A percentile compares a stretch with the other conserved stretches of the same genome.
Conservation (phyloP, 306 rosid genomes). For the Styphnolobium japonicum region DNA sequence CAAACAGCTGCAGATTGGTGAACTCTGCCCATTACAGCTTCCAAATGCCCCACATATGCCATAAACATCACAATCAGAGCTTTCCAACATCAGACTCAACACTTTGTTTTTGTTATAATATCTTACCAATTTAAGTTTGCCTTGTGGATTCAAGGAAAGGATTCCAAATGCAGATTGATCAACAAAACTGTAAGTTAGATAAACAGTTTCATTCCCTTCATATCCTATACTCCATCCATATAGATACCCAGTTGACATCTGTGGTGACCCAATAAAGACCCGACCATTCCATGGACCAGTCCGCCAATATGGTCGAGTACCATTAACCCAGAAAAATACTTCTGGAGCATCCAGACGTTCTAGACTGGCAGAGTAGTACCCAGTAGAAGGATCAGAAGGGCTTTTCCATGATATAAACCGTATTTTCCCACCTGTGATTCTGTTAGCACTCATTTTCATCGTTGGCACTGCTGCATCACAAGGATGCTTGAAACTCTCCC, state of each 20-base stretch:
- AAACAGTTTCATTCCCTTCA: slow-evolving; percentile 35
- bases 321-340: slow-evolving; percentile 38
- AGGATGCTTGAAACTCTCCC: slow-evolving; percentile 52
- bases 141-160: slow-evolving; percentile 29
- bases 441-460: slow-evolving; percentile 27
- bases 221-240: slow-evolving; percentile 23
- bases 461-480: slow-evolving; percentile 34
- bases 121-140: slow-evolving; percentile 1
- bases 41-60: slow-evolving; percentile 48
- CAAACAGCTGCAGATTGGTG: slow-evolving; percentile 48
- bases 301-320: slow-evolving; percentile 41
- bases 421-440: slow-evolving; percentile 25
- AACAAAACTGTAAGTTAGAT: slow-evolving; percentile 11
- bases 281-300: slow-evolving; percentile 54
- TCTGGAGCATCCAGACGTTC: slow-evolving; percentile 36
- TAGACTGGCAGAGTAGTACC: slow-evolving; percentile 23
- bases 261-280: slow-evolving; percentile 41
- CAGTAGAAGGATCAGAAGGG: slow-evolving; percentile 39
- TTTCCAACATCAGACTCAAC: background rate
- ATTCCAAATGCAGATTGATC: background rate
- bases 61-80: slow-evolving; percentile 35
- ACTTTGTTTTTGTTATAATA: background rate
- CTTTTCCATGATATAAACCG: slow-evolving; percentile 42
- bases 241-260: slow-evolving; percentile 32
- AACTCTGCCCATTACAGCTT: slow-evolving; percentile 10